phyloP scores from a whole-genome alignment of 2,329 filamentous ascomycete species.

The Bipolaris oryzae region DNA sequence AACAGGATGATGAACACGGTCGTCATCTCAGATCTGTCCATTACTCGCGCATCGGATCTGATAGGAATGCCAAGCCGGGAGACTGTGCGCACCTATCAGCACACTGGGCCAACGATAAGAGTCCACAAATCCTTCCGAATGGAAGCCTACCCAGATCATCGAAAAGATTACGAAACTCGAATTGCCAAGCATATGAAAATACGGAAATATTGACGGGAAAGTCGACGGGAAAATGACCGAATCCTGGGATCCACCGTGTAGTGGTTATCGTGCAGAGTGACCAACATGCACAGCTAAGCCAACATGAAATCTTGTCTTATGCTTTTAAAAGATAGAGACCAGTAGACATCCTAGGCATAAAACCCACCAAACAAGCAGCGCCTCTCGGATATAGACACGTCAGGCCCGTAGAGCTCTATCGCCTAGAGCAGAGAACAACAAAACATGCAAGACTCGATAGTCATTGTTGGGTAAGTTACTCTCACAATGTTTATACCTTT shows the following conservation, averaged over 20 bases:
- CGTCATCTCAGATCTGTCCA: neutral
- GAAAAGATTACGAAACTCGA: neutral
- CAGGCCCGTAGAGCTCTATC: neutral
- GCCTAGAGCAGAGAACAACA: neutral
- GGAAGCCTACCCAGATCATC: too few relatives aligned
- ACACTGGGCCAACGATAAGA: neutral
- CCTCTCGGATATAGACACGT: neutral
- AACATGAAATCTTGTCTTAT: neutral
- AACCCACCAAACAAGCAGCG: neutral
- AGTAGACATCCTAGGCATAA: neutral
- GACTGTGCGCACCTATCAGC: slow-evolving; percentile 1
- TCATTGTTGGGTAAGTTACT: slow-evolving; percentile 20
- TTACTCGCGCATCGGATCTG: neutral
- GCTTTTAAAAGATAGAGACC: neutral
- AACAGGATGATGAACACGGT: neutral
- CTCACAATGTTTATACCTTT: neutral
- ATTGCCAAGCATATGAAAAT: neutral
- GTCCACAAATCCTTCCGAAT: too few relatives aligned
- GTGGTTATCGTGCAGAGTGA: neutral
- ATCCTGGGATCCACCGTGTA: neutral
- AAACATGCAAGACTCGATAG: slow-evolving; percentile 20
- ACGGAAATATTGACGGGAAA: neutral
- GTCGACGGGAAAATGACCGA: neutral
- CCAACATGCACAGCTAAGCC: neutral
- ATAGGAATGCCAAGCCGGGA: slow-evolving; percentile 5